A percentile compares a stretch with the other conserved stretches of the same genome.
phyloP scores from a whole-genome alignment of 805 yeast species.

The Brettanomyces bruxellensis region DNA sequence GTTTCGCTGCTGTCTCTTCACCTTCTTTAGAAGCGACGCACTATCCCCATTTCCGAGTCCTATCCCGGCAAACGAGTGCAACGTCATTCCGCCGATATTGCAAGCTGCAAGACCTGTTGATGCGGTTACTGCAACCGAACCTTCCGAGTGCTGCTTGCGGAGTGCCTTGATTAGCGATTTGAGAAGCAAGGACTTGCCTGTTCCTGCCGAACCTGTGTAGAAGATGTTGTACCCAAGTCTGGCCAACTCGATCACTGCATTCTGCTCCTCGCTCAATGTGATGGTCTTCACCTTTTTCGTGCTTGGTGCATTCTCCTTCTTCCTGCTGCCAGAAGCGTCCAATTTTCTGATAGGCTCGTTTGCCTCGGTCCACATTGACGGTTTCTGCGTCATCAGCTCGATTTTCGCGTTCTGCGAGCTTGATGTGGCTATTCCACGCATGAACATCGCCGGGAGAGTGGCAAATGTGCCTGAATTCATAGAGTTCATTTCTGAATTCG shows the following conservation, averaged over 20 bases:
- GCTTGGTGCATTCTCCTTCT: not conserved
- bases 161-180: constrained; percentile 50
- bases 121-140: constrained; percentile 66
- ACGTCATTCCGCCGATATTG: constrained; percentile 69
- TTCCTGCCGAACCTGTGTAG: constrained; percentile 97
- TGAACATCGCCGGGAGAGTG: not conserved
- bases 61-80: constrained; percentile 71
- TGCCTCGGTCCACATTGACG: constrained; percentile 2
- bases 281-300: constrained; percentile 16
- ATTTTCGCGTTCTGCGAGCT: constrained; percentile 7
- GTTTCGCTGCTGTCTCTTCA: constrained; percentile 43
- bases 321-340: not conserved
- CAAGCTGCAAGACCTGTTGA: constrained; percentile 82
- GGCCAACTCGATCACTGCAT: constrained; percentile 53
- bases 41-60: constrained; percentile 59
- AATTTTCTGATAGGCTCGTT: not conserved
- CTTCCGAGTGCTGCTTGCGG: constrained; percentile 33
- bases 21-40: constrained; percentile 37
- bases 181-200: constrained; percentile 90
- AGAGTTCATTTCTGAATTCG: too few relatives aligned
- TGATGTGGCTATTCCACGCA: constrained; percentile 7
- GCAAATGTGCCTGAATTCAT: not conserved
- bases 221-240: constrained; percentile 61
- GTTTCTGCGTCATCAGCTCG: constrained; percentile 15
- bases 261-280: constrained; percentile 52